A percentile compares a stretch with the other conserved stretches of the same genome.
Conservation (phyloP, 805 yeast genomes). For the Teunomyces pallodes region DNA sequence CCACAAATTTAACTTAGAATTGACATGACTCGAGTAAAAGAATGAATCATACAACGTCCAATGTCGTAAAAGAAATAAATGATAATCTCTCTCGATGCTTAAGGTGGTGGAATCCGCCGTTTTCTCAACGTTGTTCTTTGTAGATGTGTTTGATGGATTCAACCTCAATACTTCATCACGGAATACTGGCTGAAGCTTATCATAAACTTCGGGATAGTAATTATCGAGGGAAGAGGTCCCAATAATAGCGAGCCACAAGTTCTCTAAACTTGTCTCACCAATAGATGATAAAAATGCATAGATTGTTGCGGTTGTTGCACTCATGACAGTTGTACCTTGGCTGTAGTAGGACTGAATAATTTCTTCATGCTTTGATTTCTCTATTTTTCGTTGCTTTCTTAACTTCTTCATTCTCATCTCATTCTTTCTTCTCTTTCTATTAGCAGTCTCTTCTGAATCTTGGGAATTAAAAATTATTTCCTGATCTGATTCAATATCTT, state of each 20-base stretch:
- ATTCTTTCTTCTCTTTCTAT: slow-evolving; percentile 30
- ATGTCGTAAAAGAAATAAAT: slow-evolving; percentile 81
- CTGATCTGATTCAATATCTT: slow-evolving; percentile 18
- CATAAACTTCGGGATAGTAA: slow-evolving; percentile 72
- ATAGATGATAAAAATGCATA: slow-evolving; percentile 77
- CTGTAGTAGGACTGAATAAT: slow-evolving; percentile 72
- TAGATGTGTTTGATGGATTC: slow-evolving; percentile 33
- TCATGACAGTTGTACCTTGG: slow-evolving; percentile 74
- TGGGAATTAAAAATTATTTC: slow-evolving; percentile 17
- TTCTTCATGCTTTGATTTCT: slow-evolving; percentile 48
- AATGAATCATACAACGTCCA: slow-evolving; percentile 93
- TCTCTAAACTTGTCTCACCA: slow-evolving; percentile 72
- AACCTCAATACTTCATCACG: slow-evolving; percentile 81
- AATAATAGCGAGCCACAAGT: slow-evolving; percentile 82
- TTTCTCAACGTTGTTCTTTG: slow-evolving; percentile 15
- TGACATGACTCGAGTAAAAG: slow-evolving; percentile 85
- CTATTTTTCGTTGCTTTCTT: slow-evolving; percentile 38
- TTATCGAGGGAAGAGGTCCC: slow-evolving; percentile 83
- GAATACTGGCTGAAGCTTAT: slow-evolving; percentile 66
- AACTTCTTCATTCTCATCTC: slow-evolving; percentile 25
- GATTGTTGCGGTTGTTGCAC: slow-evolving; percentile 74
- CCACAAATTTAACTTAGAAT: slow-evolving; percentile 85
- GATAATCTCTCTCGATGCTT: slow-evolving; percentile 76
- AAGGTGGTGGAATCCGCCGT: slow-evolving; percentile 47
- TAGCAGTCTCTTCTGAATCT: slow-evolving; percentile 22